These are phyloP conservation scores for Begonia masoniana DNA, from an alignment of 306 rosid genomes.

Conservation along the genomic window DNA sequence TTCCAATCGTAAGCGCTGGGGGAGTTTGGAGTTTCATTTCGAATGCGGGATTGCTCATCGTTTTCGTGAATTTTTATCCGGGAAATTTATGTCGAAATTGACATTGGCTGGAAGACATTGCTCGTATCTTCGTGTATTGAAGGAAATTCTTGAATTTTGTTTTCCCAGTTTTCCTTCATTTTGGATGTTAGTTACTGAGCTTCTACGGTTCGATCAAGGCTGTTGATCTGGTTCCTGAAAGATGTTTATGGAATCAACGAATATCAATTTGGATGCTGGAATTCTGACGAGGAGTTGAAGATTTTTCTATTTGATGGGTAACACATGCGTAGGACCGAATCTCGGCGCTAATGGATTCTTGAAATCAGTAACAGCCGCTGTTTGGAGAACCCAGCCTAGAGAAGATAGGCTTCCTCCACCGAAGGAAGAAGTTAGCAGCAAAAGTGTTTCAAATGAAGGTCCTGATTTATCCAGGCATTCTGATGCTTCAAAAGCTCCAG, in stretches of 20 bases:
- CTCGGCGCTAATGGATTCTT: constrained; percentile 44
- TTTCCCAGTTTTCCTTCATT: no score
- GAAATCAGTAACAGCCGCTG: constrained; percentile 58
- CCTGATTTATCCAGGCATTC: constrained; percentile 14
- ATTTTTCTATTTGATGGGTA: constrained; percentile 56
- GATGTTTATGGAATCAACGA: constrained; percentile 22
- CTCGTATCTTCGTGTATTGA: not conserved
- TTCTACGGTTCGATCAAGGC: constrained; percentile 10
- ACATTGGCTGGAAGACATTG: not conserved
- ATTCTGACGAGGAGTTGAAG: constrained; percentile 16
- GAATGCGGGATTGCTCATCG: no score
- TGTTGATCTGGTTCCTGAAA: constrained; percentile 14
- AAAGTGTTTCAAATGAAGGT: constrained; percentile 3
- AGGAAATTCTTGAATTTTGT: not conserved
- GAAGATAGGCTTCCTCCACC: constrained; percentile 57
- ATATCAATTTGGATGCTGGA: constrained; percentile 16
- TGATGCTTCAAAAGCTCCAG: constrained; percentile 5
- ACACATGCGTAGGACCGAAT: constrained; percentile 82
- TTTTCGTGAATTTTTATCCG: no score
- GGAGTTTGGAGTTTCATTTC: no score
- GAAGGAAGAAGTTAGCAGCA: constrained; percentile 13
- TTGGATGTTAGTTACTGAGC: no score
- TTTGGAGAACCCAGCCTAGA: constrained; percentile 52
- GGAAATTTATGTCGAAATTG: no score
- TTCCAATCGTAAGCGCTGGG: no score